Conservation (phyloP, 1,284 basidiomycete genomes). For the Ustilago sp. region DNA sequence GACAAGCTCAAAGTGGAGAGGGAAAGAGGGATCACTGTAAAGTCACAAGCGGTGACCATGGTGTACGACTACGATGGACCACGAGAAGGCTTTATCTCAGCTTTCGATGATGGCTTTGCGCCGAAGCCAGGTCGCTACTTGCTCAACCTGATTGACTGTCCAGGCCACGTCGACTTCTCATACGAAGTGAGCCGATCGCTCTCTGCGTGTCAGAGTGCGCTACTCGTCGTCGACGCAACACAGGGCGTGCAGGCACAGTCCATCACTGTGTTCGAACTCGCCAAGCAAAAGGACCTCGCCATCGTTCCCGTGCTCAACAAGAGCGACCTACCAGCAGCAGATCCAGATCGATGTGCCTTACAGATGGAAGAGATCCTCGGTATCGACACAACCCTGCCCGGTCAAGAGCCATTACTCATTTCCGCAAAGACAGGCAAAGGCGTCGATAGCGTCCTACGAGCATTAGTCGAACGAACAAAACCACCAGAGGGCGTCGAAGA, state of each 20-base stretch:
- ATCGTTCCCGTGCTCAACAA: slow-evolving; percentile 97
- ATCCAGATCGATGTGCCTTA: slow-evolving; percentile 43
- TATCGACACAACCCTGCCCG: slow-evolving; percentile 73
- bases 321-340: slow-evolving; percentile 71
- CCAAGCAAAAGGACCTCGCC: slow-evolving; percentile 79
- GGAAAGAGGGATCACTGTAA: slow-evolving; percentile 91
- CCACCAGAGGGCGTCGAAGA: slow-evolving; percentile 50
- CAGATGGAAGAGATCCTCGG: slow-evolving; percentile 65
- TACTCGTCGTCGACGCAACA: slow-evolving; percentile 91
- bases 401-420: slow-evolving; percentile 58
- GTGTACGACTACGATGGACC: slow-evolving; percentile 57
- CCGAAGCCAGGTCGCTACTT: slow-evolving; percentile 71
- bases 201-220: slow-evolving; percentile 91
- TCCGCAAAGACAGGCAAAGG: slow-evolving; percentile 94
- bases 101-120: slow-evolving; percentile 47
- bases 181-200: slow-evolving; percentile 93
- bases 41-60: slow-evolving; percentile 69
- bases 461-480: slow-evolving; percentile 80
- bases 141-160: slow-evolving; percentile 96
- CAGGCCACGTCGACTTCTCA: slow-evolving; percentile 72
- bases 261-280: slow-evolving; percentile 90
- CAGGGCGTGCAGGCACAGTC: slow-evolving; percentile 99
- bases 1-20: slow-evolving; percentile 86
- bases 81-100: slow-evolving; percentile 30
- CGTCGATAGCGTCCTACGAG: slow-evolving; percentile 79